These are phyloP conservation scores for Pythium scleroteichum DNA, from an alignment of 352 stramenopile genomes.

Conservation along the genomic window DNA sequence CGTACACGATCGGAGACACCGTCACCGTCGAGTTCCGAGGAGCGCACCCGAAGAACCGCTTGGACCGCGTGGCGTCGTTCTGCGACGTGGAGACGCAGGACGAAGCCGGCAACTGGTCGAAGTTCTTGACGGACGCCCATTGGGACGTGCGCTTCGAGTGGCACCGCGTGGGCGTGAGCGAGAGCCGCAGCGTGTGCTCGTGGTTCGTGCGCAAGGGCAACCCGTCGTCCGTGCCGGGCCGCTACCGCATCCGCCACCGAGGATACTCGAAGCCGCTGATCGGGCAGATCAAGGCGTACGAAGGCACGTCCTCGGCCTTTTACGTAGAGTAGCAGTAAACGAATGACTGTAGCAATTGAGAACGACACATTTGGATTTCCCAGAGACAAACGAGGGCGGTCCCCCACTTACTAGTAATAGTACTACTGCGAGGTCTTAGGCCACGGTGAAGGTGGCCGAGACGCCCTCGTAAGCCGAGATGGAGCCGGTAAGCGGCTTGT, in stretches of 20 bases:
- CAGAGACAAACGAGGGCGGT: conserved; percentile 7
- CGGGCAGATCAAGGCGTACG: no score
- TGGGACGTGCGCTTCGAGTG: conserved; percentile 57
- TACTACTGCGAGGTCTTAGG: conserved; percentile 14
- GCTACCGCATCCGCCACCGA: conserved; percentile 48
- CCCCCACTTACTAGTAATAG: conserved; percentile 5
- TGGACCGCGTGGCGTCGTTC: conserved; percentile 43
- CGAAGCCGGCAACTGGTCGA: conserved; percentile 27
- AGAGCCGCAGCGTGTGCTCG: conserved; percentile 50
- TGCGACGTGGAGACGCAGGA: conserved; percentile 46
- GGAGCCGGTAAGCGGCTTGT: no score
- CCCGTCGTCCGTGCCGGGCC: conserved; percentile 33
- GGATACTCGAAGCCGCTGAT: conserved; percentile 14
- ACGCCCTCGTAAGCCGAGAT: no score
- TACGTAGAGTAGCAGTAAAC: conserved; percentile 12
- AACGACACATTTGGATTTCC: conserved; percentile 9
- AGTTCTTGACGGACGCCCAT: conserved; percentile 49
- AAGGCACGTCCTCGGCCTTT: no score
- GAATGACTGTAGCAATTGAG: conserved; percentile 35
- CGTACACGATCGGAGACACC: conserved; percentile 35
- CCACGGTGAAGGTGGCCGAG: no score
- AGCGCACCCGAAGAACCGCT: conserved; percentile 46
- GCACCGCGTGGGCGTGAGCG: conserved; percentile 24
- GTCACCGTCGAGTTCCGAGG: conserved; percentile 45
- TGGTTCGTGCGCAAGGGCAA: conserved; percentile 42